Base-by-base conservation (phyloP, 768 basidiomycete genomes). In the Leucocoprinus leucothites region DNA sequence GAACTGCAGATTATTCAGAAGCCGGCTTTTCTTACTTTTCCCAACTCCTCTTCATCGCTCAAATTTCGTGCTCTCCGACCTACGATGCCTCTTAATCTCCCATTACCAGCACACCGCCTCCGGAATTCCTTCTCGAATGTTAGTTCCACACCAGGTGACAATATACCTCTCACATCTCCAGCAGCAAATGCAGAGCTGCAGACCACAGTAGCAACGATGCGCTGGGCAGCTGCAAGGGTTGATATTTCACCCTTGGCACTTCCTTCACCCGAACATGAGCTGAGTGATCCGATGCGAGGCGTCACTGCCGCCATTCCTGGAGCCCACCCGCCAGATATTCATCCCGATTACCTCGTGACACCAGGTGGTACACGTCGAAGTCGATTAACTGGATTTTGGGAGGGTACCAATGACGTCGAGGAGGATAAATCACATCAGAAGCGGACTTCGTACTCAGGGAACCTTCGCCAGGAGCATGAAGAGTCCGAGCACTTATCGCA, bases 261-360 rank as follows among this genome's bases (percentile, higher is more conserved):
- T 0, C 94, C 94, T 1, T 91, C 88, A 9, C 94, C 94, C 0
- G 94, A 98, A 65, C 86, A 89, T 61, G 94, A 97, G 65, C 80
- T 96, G 22, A 87, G 87, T 9, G 94, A 97, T 69, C 94, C 94
- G 0, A 86, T 97, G 84, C 84, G 89, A 35, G 83, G 84, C 31
- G 79, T 87, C 19, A 85, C 79, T 8, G 76, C 87, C 22, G 74
- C 82, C 8, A 80, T 89, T 42, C 87, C 89, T 1, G 81, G 86
- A 21, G 78, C 82, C 9, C 82, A 85, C 65, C 74, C 75, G 34
- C 51, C 58, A 14, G 69, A 67, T 25, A 54, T 22, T 25, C 56
- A 56, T 7, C 26, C 57, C 0, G 73, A 72, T 56, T 71, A 66
- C 61, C 68, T 76, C 0, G 63, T 66, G 16, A 80, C 80, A 1